These are phyloP conservation scores for Babesia bigemina DNA, from an alignment of 169 alveolate species.

Conservation along the genomic window DNA sequence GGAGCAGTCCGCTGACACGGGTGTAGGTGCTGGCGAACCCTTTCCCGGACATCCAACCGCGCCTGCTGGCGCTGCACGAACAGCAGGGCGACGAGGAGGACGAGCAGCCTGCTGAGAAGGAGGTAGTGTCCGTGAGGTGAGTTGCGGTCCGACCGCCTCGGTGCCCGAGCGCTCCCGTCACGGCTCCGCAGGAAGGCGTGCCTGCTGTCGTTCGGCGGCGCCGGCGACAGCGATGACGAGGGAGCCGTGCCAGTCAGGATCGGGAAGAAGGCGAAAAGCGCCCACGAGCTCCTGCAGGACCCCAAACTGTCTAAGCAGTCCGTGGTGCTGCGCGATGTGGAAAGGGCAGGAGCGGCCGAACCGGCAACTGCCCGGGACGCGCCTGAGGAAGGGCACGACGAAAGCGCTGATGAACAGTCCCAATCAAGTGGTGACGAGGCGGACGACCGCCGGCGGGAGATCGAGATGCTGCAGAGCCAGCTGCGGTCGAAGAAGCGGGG, in stretches of 20 bases:
- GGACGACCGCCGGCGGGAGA: constrained; percentile 25
- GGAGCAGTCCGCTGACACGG: neutral
- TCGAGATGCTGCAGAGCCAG: constrained; percentile 12
- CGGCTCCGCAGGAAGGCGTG: constrained; percentile 39
- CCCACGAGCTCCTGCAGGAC: constrained; percentile 61
- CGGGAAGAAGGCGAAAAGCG: constrained; percentile 34
- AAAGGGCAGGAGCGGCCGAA: neutral
- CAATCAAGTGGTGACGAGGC: constrained; percentile 4
- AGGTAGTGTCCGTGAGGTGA: constrained; percentile 24
- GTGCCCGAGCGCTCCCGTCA: neutral
- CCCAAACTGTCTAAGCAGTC: constrained; percentile 37
- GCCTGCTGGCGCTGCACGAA: constrained; percentile 33
- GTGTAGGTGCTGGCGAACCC: constrained; percentile 73
- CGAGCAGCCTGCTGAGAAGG: neutral
- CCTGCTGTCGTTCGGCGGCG: constrained; percentile 65
- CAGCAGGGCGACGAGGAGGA: constrained; percentile 36
- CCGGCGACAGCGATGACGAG: constrained; percentile 31
- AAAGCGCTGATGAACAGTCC: neutral
- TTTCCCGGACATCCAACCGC: constrained; percentile 74
- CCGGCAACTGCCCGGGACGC: neutral
- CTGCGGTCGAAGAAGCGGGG: constrained; percentile 2
- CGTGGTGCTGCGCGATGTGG: neutral
- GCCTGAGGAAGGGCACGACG: neutral
- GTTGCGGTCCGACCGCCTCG: neutral
- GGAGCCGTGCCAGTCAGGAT: neutral